These are phyloP conservation scores for Lactuca saligna DNA, from an alignment of 129 eudicot species.

Conservation along the genomic window DNA sequence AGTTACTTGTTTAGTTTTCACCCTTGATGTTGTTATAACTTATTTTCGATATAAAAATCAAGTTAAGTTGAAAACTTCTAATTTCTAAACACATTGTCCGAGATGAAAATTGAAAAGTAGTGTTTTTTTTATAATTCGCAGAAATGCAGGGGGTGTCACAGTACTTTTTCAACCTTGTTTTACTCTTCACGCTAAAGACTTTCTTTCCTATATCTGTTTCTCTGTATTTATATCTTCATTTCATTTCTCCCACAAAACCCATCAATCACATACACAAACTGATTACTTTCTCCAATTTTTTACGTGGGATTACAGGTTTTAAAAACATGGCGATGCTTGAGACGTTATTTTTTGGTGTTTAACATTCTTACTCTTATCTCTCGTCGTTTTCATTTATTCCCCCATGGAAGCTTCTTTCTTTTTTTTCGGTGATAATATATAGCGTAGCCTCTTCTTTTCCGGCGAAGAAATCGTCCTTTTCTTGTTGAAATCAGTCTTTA, in stretches of 20 bases:
- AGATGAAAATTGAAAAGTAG: neutral
- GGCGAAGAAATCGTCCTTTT: constrained; percentile 2
- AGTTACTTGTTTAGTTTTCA: too few species aligned
- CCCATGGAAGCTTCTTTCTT: constrained; percentile 1
- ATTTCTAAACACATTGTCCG: neutral
- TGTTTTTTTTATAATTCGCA: neutral
- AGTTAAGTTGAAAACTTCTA: too few species aligned
- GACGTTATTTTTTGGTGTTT: constrained; percentile 4
- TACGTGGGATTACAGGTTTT: constrained; percentile 20
- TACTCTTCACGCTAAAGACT: constrained; percentile 27
- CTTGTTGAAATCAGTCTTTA: constrained; percentile 1
- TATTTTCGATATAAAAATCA: too few species aligned
- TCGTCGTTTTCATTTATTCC: neutral
- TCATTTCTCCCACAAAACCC: constrained; percentile 17
- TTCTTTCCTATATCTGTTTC: constrained; percentile 1
- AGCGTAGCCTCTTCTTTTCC: constrained; percentile 3
- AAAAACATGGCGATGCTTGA: constrained; percentile 32
- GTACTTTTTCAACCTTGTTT: constrained; percentile 23
- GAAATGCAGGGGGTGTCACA: constrained; percentile 4
- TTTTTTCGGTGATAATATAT: neutral
- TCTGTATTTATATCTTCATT: constrained; percentile 9
- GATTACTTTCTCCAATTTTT: neutral
- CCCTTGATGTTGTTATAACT: too few species aligned
- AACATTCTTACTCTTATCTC: neutral
- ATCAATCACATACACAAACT: constrained; percentile 16